These are phyloP conservation scores for Berberis thunbergii DNA, from an alignment of 164 flowering plant genomes.

Conservation along the genomic window DNA sequence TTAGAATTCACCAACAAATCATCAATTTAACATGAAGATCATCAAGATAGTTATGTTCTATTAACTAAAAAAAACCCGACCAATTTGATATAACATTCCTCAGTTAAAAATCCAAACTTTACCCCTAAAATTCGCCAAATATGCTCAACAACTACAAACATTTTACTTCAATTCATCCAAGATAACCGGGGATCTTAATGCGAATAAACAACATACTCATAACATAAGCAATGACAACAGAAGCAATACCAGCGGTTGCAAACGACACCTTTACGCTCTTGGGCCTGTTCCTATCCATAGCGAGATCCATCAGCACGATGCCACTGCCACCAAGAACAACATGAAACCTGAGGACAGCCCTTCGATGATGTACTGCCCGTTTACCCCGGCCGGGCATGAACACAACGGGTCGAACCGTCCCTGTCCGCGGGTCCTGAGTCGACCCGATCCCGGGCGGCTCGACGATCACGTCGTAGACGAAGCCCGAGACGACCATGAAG, in stretches of 20 bases:
- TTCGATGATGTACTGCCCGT: slow-evolving; percentile 97
- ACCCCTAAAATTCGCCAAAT: neutral
- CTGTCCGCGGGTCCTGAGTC: slow-evolving; percentile 73
- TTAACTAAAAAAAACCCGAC: too few species aligned
- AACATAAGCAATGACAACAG: slow-evolving; percentile 61
- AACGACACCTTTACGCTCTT: slow-evolving; percentile 56
- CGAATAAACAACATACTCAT: slow-evolving; percentile 96
- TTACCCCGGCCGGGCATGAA: slow-evolving; percentile 86
- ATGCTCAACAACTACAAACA: neutral
- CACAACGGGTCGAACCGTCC: slow-evolving; percentile 77
- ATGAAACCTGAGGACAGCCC: slow-evolving; percentile 95
- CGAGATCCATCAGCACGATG: slow-evolving; percentile 73
- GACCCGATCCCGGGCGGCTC: slow-evolving; percentile 98
- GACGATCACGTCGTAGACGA: slow-evolving; percentile 95
- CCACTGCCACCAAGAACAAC: slow-evolving; percentile 94
- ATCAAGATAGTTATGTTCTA: too few species aligned
- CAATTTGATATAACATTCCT: too few species aligned
- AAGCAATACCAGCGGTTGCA: slow-evolving; percentile 60
- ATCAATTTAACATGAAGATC: too few species aligned
- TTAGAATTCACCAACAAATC: too few species aligned
- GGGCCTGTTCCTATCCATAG: slow-evolving; percentile 61
- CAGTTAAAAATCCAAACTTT: neutral
- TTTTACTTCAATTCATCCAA: slow-evolving; percentile 16
- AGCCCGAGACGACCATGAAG: slow-evolving; percentile 91
- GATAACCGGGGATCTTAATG: slow-evolving; percentile 91